Conservation (phyloP, 2,329 filamentous ascomycete species). For the Botrytis byssoidea region DNA sequence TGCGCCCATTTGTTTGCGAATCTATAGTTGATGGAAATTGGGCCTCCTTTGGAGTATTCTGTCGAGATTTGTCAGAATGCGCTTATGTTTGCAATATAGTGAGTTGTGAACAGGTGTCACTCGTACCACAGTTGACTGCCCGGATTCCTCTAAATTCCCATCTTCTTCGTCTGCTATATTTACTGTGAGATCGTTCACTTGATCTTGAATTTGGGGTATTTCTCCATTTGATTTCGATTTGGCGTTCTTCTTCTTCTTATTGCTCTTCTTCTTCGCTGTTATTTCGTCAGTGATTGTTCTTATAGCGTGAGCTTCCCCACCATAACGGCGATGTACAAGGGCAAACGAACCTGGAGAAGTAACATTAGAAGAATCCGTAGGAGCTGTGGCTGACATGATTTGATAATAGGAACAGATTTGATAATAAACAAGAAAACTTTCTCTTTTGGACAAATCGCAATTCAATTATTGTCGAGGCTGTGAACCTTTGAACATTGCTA, state of each 20-base stretch:
- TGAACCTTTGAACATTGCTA: neutral
- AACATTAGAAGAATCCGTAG: slow-evolving; percentile 35
- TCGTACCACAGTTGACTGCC: slow-evolving; percentile 38
- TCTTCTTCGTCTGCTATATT: slow-evolving; percentile 42
- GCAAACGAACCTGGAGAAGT: slow-evolving; percentile 37
- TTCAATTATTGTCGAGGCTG: slow-evolving; percentile 1
- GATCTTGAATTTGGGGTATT: slow-evolving; percentile 32
- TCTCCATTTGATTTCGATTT: slow-evolving; percentile 45
- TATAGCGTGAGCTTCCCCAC: slow-evolving; percentile 21
- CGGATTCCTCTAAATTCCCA: slow-evolving; percentile 43
- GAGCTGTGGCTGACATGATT: slow-evolving; percentile 38
- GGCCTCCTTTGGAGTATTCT: slow-evolving; percentile 36
- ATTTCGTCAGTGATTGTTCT: slow-evolving; percentile 31
- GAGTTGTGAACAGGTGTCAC: slow-evolving; percentile 38
- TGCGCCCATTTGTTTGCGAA: slow-evolving; percentile 36
- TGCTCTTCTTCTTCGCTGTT: slow-evolving; percentile 54
- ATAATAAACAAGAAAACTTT: neutral
- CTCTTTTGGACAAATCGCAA: slow-evolving; percentile 7
- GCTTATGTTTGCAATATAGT: slow-evolving; percentile 23
- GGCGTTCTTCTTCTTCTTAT: slow-evolving; percentile 52
- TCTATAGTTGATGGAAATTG: slow-evolving; percentile 30
- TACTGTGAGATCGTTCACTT: slow-evolving; percentile 42
- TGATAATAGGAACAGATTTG: neutral
- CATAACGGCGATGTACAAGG: slow-evolving; percentile 9
- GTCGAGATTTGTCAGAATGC: slow-evolving; percentile 30